phyloP scores from a whole-genome alignment of 2,329 filamentous ascomycete species.

The Aspergillus latus region DNA sequence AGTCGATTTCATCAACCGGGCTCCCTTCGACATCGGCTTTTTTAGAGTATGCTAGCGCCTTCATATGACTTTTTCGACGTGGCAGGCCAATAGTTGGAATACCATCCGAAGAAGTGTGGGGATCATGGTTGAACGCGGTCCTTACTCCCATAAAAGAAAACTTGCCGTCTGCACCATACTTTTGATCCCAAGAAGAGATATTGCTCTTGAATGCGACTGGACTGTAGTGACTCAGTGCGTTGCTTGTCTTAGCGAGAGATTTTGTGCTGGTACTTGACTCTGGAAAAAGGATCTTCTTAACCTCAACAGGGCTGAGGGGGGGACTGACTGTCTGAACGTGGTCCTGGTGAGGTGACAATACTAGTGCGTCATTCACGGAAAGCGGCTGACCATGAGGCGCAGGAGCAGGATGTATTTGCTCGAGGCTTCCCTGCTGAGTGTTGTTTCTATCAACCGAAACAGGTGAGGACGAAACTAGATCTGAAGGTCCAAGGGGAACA shows the following conservation, averaged over 20 bases:
- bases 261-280: constrained; percentile 14
- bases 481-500: constrained; percentile 11
- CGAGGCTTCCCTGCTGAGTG: background rate
- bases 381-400: constrained; percentile 6
- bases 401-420: background rate
- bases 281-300: constrained; percentile 49
- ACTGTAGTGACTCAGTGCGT: constrained; percentile 49
- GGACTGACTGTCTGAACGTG: constrained; percentile 37
- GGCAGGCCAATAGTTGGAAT: constrained; percentile 44
- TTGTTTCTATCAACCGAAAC: background rate
- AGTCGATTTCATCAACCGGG: constrained; percentile 11
- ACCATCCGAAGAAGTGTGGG: constrained; percentile 16
- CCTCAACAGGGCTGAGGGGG: constrained; percentile 41
- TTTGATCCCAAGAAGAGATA: constrained; percentile 51
- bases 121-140: constrained; percentile 8
- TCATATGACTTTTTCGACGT: constrained; percentile 20
- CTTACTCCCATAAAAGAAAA: constrained; percentile 39
- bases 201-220: constrained; percentile 54
- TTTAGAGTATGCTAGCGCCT: constrained; percentile 6
- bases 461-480: constrained; percentile 9
- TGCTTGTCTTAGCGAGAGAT: constrained; percentile 12
- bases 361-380: constrained; percentile 1
- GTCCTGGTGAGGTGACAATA: constrained; percentile 18
- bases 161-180: constrained; percentile 52
- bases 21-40: constrained; percentile 7